Conservation (phyloP, 164 flowering plant species). For the Nelumbo lutea region DNA sequence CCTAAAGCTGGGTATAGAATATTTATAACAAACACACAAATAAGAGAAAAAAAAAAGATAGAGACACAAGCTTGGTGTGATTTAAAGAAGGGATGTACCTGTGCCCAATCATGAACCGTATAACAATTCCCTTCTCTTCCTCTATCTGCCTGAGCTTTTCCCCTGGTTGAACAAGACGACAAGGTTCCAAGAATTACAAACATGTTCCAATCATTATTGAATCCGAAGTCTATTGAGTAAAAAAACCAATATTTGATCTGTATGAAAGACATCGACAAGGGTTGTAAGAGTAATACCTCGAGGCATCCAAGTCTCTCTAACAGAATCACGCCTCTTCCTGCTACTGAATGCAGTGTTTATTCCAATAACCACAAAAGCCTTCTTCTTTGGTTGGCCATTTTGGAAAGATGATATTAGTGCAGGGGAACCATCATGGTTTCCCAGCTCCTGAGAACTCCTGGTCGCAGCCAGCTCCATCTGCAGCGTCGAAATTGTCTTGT, state of each 20-base stretch:
- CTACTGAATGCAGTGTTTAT: conserved; percentile 95
- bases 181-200: too few relatives aligned
- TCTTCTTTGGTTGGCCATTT: conserved; percentile 38
- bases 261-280: neutral
- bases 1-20: neutral
- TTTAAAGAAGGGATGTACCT: conserved; percentile 42
- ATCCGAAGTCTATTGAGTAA: neutral
- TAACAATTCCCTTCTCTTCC: conserved; percentile 85
- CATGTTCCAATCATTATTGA: neutral
- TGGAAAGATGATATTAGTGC: conserved; percentile 16
- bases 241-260: neutral
- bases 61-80: neutral
- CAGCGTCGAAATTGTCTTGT: conserved; percentile 68
- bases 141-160: conserved; percentile 72
- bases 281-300: conserved; percentile 32
- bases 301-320: conserved; percentile 65
- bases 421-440: conserved; percentile 20
- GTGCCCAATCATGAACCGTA: conserved; percentile 96
- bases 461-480: conserved; percentile 78
- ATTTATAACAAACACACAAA: neutral
- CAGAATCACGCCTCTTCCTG: conserved; percentile 58
- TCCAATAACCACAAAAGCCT: conserved; percentile 85
- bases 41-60: neutral
- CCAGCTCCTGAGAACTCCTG: conserved; percentile 44
- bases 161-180: conserved; percentile 37